Evolutionary conservation across 306 rosid species (phyloP).

Genomic region (Bauhinia variegata): DNA sequence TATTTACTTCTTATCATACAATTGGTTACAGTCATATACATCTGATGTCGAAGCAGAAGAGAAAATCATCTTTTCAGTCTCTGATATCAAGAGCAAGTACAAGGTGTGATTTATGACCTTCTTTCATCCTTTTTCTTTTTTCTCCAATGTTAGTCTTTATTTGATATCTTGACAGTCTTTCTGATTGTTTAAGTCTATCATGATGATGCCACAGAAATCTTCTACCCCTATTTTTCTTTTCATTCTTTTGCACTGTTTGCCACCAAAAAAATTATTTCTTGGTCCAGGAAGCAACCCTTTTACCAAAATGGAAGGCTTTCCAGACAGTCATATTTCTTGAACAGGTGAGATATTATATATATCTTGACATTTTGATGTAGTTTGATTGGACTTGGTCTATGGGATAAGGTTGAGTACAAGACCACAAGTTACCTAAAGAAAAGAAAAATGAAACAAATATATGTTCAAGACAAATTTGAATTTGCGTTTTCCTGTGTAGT

Average conservation of each 20-base stretch:
- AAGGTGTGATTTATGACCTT: conserved; percentile 48
- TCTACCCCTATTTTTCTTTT: conserved; percentile 5
- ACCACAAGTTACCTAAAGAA: conserved; percentile 17
- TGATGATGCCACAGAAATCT: conserved; percentile 1
- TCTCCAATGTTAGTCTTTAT: background rate
- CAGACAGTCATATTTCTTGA: conserved; percentile 81
- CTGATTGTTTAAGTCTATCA: conserved; percentile 16
- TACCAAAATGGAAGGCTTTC: conserved; percentile 90
- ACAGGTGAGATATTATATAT: conserved; percentile 66
- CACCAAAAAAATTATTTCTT: conserved; percentile 31
- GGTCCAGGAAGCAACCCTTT: conserved; percentile 77
- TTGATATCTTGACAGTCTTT: conserved; percentile 20
- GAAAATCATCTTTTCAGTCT: conserved; percentile 51
- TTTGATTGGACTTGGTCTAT: conserved; percentile 28
- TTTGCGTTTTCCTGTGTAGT: conserved; percentile 1
- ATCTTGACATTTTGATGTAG: background rate
- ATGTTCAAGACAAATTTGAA: background rate
- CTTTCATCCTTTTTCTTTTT: background rate
- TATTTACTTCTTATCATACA: background rate
- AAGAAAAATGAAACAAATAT: conserved; percentile 11
- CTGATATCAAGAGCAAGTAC: conserved; percentile 62
- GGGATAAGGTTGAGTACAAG: conserved; percentile 10
- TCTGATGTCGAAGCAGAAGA: conserved; percentile 36
- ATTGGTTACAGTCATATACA: conserved; percentile 49
- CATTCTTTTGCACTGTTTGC: background rate